Evolutionary conservation across 768 basidiomycete genomes (phyloP), one percentile per base, ranked within the genome.

Genomic region (Kwoniella mangroviensis): DNA sequence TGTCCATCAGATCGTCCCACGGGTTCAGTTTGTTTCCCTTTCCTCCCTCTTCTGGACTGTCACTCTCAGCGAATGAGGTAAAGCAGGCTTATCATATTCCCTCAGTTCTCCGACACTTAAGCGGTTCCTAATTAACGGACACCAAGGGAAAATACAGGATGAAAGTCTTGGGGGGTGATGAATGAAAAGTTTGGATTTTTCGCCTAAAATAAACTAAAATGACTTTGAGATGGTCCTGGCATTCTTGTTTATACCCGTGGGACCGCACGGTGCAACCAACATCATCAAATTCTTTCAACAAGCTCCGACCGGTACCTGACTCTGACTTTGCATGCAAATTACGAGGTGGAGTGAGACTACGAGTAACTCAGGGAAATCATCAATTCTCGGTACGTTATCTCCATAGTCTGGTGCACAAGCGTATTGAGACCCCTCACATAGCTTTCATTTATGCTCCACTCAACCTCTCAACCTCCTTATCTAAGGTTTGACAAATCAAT

Each of bases 141-240:
- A 57, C 4, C 22, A 26, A 15, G 21, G 22, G 11, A 11, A 13
- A 26, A 34, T 57, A 10, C 22, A 24, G 26, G 21, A 26, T 57
- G 56, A 57, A 24, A 13, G 12, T 57, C 7, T 26, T 34, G 12
- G 45, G 43, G 45, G 6, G 9, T 26, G 6, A 55, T n/a, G 53
- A 9, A 22, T 55, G 53, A n/a, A 22, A 26, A 55, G 15, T 22
- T 55, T 12, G 11, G 56, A 57, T 49, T 15, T 15, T 34, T 57
- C 56, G 56, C 56, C 56, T 57, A 57, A 57, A 57, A 57, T 57
- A 57, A 57, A 13, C 56, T 57, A 24, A 57, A 28, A 17, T n/a
- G 21, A 13, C 4, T 13, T n/a, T 55, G 21, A 55, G 11, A 22
- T n/a, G 21, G 56, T 57, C 56, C 40, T 57, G 56, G 56, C 56